Percentiles rank a stretch among this genome's conserved stretches.
Evolutionary conservation across 169 alveolate genomes (phyloP).

Genomic region (Theileria orientalis): DNA sequence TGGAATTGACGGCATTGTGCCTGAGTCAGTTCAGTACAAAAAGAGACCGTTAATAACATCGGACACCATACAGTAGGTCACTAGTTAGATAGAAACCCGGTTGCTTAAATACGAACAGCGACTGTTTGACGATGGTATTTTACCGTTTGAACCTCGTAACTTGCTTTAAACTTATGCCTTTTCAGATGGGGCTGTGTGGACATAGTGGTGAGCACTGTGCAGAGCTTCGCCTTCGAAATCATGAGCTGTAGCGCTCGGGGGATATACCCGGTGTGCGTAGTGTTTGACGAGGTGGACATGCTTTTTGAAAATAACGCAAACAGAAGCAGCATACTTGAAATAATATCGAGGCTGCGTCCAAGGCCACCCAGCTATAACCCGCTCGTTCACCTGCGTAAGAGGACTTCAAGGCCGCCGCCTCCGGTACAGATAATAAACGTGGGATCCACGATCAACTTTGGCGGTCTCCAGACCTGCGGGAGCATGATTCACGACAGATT

Average conservation of each 20-base stretch:
- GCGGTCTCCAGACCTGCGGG: slow-evolving; percentile 73
- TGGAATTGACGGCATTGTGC: slow-evolving; percentile 36
- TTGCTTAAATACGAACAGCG: too few relatives aligned
- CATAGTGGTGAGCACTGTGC: slow-evolving; percentile 72
- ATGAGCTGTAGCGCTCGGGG: slow-evolving; percentile 25
- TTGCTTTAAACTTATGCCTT: too few relatives aligned
- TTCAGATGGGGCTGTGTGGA: slow-evolving; percentile 70
- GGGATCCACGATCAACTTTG: slow-evolving; percentile 69
- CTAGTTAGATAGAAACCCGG: too few relatives aligned
- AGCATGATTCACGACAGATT: slow-evolving; percentile 73
- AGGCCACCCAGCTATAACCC: slow-evolving; percentile 73
- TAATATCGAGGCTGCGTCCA: slow-evolving; percentile 62
- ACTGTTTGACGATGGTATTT: too few relatives aligned
- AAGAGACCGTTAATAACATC: slow-evolving; percentile 41
- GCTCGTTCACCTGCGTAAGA: slow-evolving; percentile 22
- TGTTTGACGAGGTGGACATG: slow-evolving; percentile 75
- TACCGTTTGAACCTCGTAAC: too few relatives aligned
- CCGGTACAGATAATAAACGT: slow-evolving; percentile 70
- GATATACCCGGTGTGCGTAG: slow-evolving; percentile 68
- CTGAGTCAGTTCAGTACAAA: slow-evolving; percentile 15
- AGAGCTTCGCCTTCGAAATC: slow-evolving; percentile 58
- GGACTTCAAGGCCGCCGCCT: slow-evolving; percentile 16
- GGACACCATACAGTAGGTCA: slow-evolving; percentile 47
- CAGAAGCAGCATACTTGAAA: slow-evolving; percentile 72
- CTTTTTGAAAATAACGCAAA: slow-evolving; percentile 72